phyloP scores from a whole-genome alignment of 2,329 filamentous ascomycete species.

The Simplicillium sp. region DNA sequence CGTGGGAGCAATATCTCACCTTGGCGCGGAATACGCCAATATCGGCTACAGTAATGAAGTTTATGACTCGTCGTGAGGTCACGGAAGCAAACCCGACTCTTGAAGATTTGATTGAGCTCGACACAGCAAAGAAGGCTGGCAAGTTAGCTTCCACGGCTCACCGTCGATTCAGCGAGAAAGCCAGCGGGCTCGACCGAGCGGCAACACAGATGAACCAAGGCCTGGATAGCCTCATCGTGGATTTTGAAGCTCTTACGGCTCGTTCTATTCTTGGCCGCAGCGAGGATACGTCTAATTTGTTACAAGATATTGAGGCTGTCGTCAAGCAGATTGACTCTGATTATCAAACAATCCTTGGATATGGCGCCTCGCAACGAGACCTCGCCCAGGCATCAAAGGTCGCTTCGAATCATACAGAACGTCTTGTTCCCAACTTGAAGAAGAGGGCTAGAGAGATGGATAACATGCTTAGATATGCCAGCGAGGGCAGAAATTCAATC shows the following conservation, averaged over 20 bases:
- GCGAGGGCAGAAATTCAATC: conserved; percentile 58
- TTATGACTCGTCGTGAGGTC: conserved; percentile 45
- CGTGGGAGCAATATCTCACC: conserved; percentile 60
- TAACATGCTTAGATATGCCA: conserved; percentile 47
- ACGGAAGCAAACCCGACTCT: conserved; percentile 47
- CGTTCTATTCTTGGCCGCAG: conserved; percentile 47
- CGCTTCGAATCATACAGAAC: conserved; percentile 53
- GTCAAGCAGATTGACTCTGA: conserved; percentile 82
- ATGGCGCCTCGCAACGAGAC: conserved; percentile 53
- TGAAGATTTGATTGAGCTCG: conserved; percentile 66
- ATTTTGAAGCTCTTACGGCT: conserved; percentile 49
- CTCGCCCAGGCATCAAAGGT: conserved; percentile 53
- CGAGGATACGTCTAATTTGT: conserved; percentile 57
- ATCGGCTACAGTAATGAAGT: conserved; percentile 54
- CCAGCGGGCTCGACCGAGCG: conserved; percentile 50
- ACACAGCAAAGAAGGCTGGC: conserved; percentile 64
- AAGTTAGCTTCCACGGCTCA: conserved; percentile 50
- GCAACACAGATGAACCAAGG: conserved; percentile 51
- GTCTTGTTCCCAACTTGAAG: conserved; percentile 47
- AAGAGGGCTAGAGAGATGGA: conserved; percentile 52
- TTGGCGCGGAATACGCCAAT: conserved; percentile 56
- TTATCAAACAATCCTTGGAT: conserved; percentile 65
- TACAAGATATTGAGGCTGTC: conserved; percentile 79
- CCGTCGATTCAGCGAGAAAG: conserved; percentile 48
- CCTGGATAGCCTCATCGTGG: conserved; percentile 51